A percentile compares a stretch with the other conserved stretches of the same genome.
These are phyloP conservation scores for Cyamopsis tetragonoloba DNA, from an alignment of 306 rosid genomes.

Conservation along the genomic window DNA sequence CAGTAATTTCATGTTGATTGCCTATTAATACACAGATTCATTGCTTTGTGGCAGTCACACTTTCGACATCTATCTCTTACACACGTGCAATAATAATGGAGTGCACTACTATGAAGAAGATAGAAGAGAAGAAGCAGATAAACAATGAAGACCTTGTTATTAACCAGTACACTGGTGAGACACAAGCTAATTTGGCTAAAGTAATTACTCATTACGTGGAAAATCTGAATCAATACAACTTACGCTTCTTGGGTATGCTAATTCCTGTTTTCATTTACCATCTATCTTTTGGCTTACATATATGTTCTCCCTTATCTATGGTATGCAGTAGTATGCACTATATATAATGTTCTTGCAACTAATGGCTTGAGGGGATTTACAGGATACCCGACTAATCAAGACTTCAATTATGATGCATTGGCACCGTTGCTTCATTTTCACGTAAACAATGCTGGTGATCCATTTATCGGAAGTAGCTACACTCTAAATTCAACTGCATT, in stretches of 20 bases:
- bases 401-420: slow-evolving; percentile 53
- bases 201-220: not conserved
- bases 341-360: too few species aligned
- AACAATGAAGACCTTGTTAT: not conserved
- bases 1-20: too few species aligned
- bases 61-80: too few species aligned
- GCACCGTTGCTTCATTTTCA: slow-evolving; percentile 52
- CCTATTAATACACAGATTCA: too few species aligned
- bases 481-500: slow-evolving; percentile 52
- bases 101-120: too few species aligned
- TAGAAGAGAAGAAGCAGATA: not conserved
- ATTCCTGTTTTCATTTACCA: too few species aligned
- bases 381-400: slow-evolving; percentile 30
- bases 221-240: not conserved
- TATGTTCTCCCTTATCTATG: too few species aligned
- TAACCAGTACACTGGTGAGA: not conserved
- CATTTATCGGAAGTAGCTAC: slow-evolving; percentile 51
- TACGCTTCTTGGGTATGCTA: not conserved
- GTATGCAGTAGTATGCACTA: too few species aligned
- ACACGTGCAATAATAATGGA: too few species aligned
- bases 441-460: slow-evolving; percentile 65
- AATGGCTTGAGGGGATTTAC: not conserved
- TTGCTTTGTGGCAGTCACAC: too few species aligned
- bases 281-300: too few species aligned
- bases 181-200: not conserved